Evolutionary conservation across 495 filamentous ascomycete genomes (phyloP).

Genomic region (Trichoderma asperelloides): DNA sequence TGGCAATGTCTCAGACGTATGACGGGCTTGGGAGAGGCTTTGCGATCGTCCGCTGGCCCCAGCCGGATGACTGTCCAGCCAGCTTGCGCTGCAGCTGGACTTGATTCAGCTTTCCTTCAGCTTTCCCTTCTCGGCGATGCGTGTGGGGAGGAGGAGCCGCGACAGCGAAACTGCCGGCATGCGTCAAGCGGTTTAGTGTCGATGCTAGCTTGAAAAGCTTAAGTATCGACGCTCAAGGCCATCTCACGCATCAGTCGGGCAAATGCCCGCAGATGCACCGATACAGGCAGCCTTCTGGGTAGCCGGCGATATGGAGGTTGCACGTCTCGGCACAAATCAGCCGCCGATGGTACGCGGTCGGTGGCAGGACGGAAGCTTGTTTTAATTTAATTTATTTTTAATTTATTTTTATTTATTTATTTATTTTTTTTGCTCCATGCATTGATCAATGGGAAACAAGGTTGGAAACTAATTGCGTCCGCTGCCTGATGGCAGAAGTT

Average conservation of each 20-base stretch:
- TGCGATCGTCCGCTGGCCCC: neutral
- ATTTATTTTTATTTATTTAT: no score
- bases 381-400: neutral
- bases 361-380: neutral
- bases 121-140: neutral
- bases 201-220: neutral
- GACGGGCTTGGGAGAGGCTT: neutral
- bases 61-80: neutral
- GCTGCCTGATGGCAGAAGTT: no score
- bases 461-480: no score
- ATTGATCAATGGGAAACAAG: no score
- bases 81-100: neutral
- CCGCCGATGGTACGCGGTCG: neutral
- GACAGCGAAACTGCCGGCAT: neutral
- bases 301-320: neutral
- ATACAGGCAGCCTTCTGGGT: neutral
- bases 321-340: neutral
- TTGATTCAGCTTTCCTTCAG: no score
- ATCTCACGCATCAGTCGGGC: constrained; percentile 1
- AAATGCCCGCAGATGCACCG: neutral
- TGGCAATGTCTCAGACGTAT: neutral
- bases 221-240: neutral
- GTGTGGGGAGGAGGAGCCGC: neutral
- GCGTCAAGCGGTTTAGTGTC: neutral
- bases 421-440: no score